Base-by-base conservation (phyloP, 1,284 basidiomycete genomes). In the Pseudozyma flocculosa region DNA sequence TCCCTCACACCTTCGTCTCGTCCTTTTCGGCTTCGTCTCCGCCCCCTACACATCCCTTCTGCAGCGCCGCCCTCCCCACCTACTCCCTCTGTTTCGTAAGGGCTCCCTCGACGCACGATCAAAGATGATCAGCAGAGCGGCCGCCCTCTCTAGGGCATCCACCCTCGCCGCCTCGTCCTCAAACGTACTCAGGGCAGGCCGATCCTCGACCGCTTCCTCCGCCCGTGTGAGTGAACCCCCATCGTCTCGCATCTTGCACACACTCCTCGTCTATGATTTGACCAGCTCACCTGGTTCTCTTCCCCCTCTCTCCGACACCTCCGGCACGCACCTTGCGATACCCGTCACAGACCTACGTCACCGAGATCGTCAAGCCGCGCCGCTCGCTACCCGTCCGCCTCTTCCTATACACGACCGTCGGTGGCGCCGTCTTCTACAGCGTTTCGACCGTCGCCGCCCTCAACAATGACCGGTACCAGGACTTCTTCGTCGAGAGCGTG, bases 401-500 rank as follows among this genome's bases (percentile, higher is more conserved):
- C 37, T 26, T 76, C 41, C 34, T 62, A 32, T 68, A 59, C 48
- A 48, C 67, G 14, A 56, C 65, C 17, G 45, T 61, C 8, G 65
- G 61, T n/a, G 59, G 56, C 22, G 60, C 61, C 24, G 36, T 72
- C 37, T 76, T 78, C 61, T 78, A 78, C 66, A 67, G 70, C 40
- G 57, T 60, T 17, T 75, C 73, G 17, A 68, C 65, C 24, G 54
- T 68, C n/a, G 61, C 54, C 30, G 65, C 74, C 22, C 54, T 69
- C 50, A 68, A 70, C 52, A 73, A 64, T 40, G 62, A 71, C 34
- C 60, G 61, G 21, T 76, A 75, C 63, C 85, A 87, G 76, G 86
- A 90, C 70, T 83, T 92, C 74, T 92, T 92, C 81, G 82, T 85
- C 57, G 86, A 88, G 71, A 82, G 85, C 55, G 86, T 91, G 43